A percentile compares a stretch with the other conserved stretches of the same genome.
These are phyloP conservation scores for Protomyces inundatus DNA, from an alignment of 1,139 yeast genomes.

Conservation along the genomic window DNA sequence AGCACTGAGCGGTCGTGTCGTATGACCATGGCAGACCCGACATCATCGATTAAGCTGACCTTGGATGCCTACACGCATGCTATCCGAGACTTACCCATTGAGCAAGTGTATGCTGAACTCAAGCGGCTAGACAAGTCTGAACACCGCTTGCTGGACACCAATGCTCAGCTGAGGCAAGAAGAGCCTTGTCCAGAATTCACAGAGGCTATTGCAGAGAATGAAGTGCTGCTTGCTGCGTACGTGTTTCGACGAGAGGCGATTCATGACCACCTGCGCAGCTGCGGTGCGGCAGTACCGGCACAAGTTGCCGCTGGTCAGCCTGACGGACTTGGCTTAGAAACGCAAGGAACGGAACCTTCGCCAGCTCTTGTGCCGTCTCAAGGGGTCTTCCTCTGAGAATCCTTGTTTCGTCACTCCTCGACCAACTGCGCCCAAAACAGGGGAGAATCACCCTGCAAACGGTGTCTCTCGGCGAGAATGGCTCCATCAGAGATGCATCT, in stretches of 20 bases:
- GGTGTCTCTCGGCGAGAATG: too few relatives aligned
- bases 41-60: not conserved
- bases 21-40: constrained; percentile 1
- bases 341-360: too few relatives aligned
- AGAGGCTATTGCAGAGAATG: constrained; percentile 35
- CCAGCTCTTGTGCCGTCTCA: too few relatives aligned
- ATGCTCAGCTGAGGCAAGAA: constrained; percentile 33
- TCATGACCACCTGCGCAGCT: constrained; percentile 24
- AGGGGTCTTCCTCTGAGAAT: too few relatives aligned
- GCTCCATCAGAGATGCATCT: too few relatives aligned
- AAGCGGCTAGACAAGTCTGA: constrained; percentile 37
- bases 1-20: too few relatives aligned
- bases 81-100: constrained; percentile 28
- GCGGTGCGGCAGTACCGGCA: not conserved
- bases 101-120: constrained; percentile 32
- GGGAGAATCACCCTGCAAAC: too few relatives aligned
- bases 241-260: constrained; percentile 32
- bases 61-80: constrained; percentile 27
- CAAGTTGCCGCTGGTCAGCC: too few relatives aligned
- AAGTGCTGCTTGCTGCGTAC: constrained; percentile 32
- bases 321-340: too few relatives aligned
- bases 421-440: too few relatives aligned
- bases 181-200: constrained; percentile 28
- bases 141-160: constrained; percentile 35
- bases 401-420: too few relatives aligned